phyloP scores from a whole-genome alignment of 2,329 filamentous ascomycete genomes.

The Berkeleyomyces basicola region DNA sequence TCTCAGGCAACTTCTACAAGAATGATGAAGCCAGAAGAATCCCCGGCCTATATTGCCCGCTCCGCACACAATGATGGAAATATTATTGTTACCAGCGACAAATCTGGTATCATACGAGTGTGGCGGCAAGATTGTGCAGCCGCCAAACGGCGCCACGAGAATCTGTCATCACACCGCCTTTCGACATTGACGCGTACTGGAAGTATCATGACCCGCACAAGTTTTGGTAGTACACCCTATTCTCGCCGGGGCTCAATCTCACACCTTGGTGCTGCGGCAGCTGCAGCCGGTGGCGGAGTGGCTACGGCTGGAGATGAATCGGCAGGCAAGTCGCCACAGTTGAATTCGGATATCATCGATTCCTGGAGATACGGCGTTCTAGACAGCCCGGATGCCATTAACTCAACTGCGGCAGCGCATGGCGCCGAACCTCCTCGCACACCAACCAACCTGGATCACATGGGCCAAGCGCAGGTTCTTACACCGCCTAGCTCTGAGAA shows the following conservation, averaged over 20 bases:
- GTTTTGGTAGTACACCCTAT: slow-evolving; percentile 27
- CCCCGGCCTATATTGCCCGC: slow-evolving; percentile 60
- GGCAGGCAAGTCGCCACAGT: slow-evolving; percentile 15
- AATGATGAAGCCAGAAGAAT: slow-evolving; percentile 41
- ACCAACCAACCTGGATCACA: neutral
- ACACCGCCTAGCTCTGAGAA: slow-evolving; percentile 2
- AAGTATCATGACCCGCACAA: slow-evolving; percentile 39
- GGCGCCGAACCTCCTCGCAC: slow-evolving; percentile 4
- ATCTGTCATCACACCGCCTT: slow-evolving; percentile 60
- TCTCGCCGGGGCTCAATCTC: slow-evolving; percentile 38
- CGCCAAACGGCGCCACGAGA: slow-evolving; percentile 56
- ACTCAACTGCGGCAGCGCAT: slow-evolving; percentile 18
- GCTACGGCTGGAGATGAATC: neutral
- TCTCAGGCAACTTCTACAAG: slow-evolving; percentile 23
- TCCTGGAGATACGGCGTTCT: slow-evolving; percentile 61
- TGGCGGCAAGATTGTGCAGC: slow-evolving; percentile 90
- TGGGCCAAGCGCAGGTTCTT: neutral
- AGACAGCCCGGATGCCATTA: slow-evolving; percentile 22
- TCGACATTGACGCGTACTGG: slow-evolving; percentile 46
- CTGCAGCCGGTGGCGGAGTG: slow-evolving; percentile 18
- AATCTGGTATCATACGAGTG: slow-evolving; percentile 76
- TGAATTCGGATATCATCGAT: slow-evolving; percentile 57
- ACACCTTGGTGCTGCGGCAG: slow-evolving; percentile 19
- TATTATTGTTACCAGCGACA: slow-evolving; percentile 84
- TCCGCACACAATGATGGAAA: slow-evolving; percentile 65